Evolutionary conservation across 345 rosid genomes (phyloP).

Genomic region (Bruguiera sexangula): DNA sequence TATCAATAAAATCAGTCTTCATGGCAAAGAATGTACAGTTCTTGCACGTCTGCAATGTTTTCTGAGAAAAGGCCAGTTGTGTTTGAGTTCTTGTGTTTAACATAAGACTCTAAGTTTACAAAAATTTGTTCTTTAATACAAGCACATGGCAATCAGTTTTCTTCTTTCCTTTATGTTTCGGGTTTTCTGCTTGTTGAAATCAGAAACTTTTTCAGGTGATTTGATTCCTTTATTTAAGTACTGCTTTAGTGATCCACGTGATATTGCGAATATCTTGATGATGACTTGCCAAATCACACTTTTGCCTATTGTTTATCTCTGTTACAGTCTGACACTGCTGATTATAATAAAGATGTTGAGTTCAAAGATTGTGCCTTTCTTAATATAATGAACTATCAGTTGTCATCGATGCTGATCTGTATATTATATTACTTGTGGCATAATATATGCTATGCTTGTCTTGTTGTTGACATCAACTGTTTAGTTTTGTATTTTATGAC

Average conservation of each 20-base stretch:
- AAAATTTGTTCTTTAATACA: constrained; percentile 1
- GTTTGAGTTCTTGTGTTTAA: too few relatives aligned
- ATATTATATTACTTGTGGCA: neutral
- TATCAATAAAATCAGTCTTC: constrained; percentile 12
- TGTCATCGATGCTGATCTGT: constrained; percentile 6
- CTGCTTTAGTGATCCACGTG: constrained; percentile 25
- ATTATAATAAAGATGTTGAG: neutral
- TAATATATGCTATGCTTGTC: neutral
- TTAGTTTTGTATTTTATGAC: constrained; percentile 4
- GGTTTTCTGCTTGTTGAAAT: constrained; percentile 10
- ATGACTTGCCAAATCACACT: constrained; percentile 15
- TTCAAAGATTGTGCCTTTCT: constrained; percentile 1
- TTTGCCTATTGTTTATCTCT: constrained; percentile 13
- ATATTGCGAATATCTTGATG: constrained; percentile 19
- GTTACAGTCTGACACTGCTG: constrained; percentile 11
- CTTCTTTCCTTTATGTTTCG: neutral
- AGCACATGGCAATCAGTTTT: constrained; percentile 1
- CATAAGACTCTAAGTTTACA: too few relatives aligned
- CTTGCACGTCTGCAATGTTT: too few relatives aligned
- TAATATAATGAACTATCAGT: neutral
- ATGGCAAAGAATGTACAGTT: neutral
- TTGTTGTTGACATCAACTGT: constrained; percentile 1
- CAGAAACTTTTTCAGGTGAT: constrained; percentile 20
- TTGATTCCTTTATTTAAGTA: constrained; percentile 19
- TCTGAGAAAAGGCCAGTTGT: too few relatives aligned